A percentile compares a stretch with the other conserved stretches of the same genome.
phyloP scores from a whole-genome alignment of 306 rosid genomes.

The Acacia melanoxylon region DNA sequence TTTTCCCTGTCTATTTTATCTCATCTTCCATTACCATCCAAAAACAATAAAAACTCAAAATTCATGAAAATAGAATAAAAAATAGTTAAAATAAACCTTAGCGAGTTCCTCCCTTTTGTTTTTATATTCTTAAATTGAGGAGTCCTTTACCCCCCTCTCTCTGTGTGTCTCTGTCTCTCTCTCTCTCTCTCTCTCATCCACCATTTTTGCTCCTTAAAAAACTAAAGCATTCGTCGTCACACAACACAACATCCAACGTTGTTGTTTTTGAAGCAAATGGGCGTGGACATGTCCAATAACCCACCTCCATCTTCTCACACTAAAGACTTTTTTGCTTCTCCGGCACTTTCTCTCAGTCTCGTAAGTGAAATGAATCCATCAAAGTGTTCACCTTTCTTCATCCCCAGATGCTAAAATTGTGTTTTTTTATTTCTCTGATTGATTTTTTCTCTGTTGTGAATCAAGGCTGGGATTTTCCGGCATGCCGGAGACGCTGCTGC shows the following conservation, averaged over 20 bases:
- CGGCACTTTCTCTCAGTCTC: conserved; percentile 95
- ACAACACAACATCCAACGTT: conserved; percentile 19
- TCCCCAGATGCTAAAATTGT: not conserved
- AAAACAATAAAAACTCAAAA: not conserved
- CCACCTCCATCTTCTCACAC: conserved; percentile 75
- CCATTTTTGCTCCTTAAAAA: conserved; percentile 39
- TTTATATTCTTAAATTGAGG: conserved; percentile 81
- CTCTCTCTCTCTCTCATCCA: conserved; percentile 24
- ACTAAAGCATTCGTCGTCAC: conserved; percentile 29
- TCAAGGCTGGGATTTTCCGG: conserved; percentile 90
- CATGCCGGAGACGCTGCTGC: conserved; percentile 49
- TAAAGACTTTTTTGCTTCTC: conserved; percentile 87
- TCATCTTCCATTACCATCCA: conserved; percentile 23
- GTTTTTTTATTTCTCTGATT: not conserved
- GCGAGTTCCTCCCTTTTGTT: conserved; percentile 66
- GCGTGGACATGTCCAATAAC: conserved; percentile 90
- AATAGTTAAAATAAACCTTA: conserved; percentile 7
- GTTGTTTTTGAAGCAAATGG: conserved; percentile 52
- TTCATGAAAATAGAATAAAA: not conserved
- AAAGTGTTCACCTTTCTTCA: not conserved
- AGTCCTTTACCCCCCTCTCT: conserved; percentile 28
- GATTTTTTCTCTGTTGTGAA: not conserved
- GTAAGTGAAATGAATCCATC: conserved; percentile 35
- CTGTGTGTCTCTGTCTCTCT: not conserved
- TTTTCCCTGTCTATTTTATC: not conserved